phyloP scores from a whole-genome alignment of 352 stramenopile species.

The Blastocystis hominis region DNA sequence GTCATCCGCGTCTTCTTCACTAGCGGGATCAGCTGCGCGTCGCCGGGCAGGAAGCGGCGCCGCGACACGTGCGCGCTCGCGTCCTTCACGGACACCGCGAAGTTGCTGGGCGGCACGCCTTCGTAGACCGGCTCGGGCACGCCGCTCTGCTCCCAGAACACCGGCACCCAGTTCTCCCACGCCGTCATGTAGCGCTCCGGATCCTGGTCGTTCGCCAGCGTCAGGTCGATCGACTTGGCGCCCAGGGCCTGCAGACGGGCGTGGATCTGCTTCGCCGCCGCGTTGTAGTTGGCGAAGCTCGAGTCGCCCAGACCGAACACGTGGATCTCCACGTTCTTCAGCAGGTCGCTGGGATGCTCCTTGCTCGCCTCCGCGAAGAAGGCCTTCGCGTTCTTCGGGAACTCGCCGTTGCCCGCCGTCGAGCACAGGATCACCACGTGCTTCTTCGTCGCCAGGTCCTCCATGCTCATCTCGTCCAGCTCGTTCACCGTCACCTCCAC shows the following conservation, averaged over 20 bases:
- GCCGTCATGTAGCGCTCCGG: slow-evolving; percentile 34
- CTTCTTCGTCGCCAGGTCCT: slow-evolving; percentile 67
- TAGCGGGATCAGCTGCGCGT: slow-evolving; percentile 68
- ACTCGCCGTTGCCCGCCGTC: slow-evolving; percentile 71
- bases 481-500: slow-evolving; percentile 62
- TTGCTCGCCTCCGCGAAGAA: slow-evolving; percentile 60
- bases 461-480: slow-evolving; percentile 73
- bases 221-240: slow-evolving; percentile 61
- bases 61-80: slow-evolving; percentile 57
- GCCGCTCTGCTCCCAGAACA: neutral
- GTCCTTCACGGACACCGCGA: slow-evolving; percentile 65
- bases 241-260: slow-evolving; percentile 70
- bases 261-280: slow-evolving; percentile 68
- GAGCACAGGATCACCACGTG: slow-evolving; percentile 73
- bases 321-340: slow-evolving; percentile 67
- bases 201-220: slow-evolving; percentile 37
- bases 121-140: slow-evolving; percentile 5
- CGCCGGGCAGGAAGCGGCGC: slow-evolving; percentile 68
- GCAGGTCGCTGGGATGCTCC: neutral
- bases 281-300: slow-evolving; percentile 74
- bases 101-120: slow-evolving; percentile 63
- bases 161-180: neutral
- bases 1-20: slow-evolving; percentile 74
- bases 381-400: slow-evolving; percentile 70
- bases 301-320: slow-evolving; percentile 72